Base-by-base conservation (phyloP, 2,329 filamentous ascomycete genomes). In the Hymenoscyphus salicellus region DNA sequence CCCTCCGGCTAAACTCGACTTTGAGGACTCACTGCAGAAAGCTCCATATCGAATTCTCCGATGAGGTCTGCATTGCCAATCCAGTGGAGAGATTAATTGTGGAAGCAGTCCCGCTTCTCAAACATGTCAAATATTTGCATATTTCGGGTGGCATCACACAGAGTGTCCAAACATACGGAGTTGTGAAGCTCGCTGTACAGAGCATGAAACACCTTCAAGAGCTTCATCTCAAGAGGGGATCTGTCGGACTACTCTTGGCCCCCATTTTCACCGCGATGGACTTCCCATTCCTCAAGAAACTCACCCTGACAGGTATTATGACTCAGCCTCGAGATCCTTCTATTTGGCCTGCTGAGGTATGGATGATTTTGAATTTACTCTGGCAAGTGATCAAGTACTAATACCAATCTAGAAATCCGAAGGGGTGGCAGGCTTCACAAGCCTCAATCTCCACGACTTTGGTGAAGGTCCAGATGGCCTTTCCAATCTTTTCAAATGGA, bases 71-170 rank as follows among this genome's bases (percentile, higher is more conserved):
- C 17, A 17, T 33, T 10, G 55, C 30, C 30, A 57, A 57, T 33
- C 55, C 55, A 33, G 30, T 57, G 30, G 55, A 57, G 14, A 33
- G 55, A 28, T 36, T 57, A 7, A 57, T 57, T 32, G 30, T 30
- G 26, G 55, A 57, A 17, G 28, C 33, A 11, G 28, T 57, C 10
- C 33, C 55, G 30, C 33, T 32, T 26, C 55, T 57, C n/a, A 49
- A 49, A 30, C 23, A 57, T 36, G 55, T 57, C 14, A 58, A 32
- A 6, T 38, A 38, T 36, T 36, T 58, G 17, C 20, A 58, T 38
- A 36, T 58, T 38, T 58, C 55, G n/a, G 55, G 55, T 20, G 55
- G 55, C n/a, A 36, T 58, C 33, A 58, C 55, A 14, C 30, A 33
- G 20, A 58, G 55, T 23, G 30, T 38, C 6, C 55, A 58, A 23